A percentile compares a stretch with the other conserved stretches of the same genome.
Conservation (phyloP, 371 early-diverging fungal species). For the Saksenaea vasiformis region DNA sequence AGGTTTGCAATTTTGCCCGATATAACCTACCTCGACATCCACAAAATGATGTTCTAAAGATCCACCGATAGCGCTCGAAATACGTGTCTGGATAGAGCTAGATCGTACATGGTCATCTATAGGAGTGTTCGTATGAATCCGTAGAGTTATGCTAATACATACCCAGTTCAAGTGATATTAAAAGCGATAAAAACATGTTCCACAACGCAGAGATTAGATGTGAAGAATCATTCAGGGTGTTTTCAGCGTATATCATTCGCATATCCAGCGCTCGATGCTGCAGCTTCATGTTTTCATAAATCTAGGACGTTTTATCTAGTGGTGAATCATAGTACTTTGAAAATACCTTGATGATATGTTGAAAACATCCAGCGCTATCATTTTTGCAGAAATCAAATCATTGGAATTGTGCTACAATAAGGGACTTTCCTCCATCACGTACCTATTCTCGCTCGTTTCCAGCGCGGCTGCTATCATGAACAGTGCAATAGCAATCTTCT, state of each 20-base stretch:
- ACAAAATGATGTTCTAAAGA: background rate
- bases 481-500: conserved; percentile 19
- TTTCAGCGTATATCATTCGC: conserved; percentile 7
- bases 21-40: conserved; percentile 13
- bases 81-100: conserved; percentile 8
- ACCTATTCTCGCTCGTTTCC: conserved; percentile 11
- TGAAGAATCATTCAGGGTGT: background rate
- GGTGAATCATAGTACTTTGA: background rate
- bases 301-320: background rate
- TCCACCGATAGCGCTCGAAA: background rate
- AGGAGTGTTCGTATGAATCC: background rate
- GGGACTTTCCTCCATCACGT: background rate
- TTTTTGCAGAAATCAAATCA: background rate
- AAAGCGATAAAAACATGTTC: conserved; percentile 23
- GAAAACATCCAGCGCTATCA: background rate
- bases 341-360: background rate
- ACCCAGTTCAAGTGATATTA: conserved; percentile 32
- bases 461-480: conserved; percentile 14
- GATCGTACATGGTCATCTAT: conserved; percentile 34
- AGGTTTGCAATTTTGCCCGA: background rate
- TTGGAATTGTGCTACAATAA: conserved; percentile 2
- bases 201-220: background rate
- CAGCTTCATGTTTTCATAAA: background rate
- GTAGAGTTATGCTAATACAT: background rate
- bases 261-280: conserved; percentile 13